Conservation (phyloP, 192 early-diverging fungal species). For the Backusella psychrophila region DNA sequence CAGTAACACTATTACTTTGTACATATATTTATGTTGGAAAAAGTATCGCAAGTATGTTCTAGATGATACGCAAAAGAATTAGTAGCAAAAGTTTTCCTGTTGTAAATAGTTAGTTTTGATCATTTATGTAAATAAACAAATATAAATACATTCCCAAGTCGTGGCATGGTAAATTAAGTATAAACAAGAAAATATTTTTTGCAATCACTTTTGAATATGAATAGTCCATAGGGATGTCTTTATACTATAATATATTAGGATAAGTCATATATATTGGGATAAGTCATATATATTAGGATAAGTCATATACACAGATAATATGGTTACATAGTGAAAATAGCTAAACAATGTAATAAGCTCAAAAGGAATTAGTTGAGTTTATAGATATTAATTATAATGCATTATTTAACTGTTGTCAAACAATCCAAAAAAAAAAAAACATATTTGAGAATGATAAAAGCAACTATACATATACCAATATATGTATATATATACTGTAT, state of each 20-base stretch:
- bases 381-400: not conserved
- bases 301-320: not conserved
- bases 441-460: not conserved
- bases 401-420: not conserved
- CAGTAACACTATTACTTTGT: too few relatives aligned
- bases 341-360: not conserved
- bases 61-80: too few relatives aligned
- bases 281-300: not conserved
- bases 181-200: not conserved
- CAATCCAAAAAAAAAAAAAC: not conserved
- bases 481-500: not conserved
- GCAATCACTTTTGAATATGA: not conserved
- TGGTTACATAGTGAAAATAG: not conserved
- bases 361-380: not conserved
- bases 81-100: not conserved
- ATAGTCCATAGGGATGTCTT: not conserved
- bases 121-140: not conserved
- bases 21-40: too few relatives aligned
- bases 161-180: not conserved
- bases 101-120: not conserved
- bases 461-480: not conserved
- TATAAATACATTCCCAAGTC: not conserved
- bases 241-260: not conserved
- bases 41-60: too few relatives aligned
- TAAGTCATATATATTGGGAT: not conserved